Evolutionary conservation across 306 rosid genomes (phyloP).

Genomic region (Vigna reflexopilosa): DNA sequence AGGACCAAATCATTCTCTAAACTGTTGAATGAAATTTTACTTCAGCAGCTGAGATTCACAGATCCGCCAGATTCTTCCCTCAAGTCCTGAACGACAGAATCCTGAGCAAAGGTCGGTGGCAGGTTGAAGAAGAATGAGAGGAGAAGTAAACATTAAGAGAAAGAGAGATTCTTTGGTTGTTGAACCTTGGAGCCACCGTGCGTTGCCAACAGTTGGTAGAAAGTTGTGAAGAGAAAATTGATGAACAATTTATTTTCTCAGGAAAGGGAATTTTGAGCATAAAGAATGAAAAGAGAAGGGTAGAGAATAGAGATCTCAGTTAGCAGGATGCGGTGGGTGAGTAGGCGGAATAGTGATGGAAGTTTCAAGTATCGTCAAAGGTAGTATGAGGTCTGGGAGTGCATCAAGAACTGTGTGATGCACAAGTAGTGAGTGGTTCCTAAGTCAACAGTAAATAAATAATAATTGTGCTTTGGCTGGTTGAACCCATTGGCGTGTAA

Average conservation of each 20-base stretch:
- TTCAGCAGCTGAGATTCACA: constrained; percentile 68
- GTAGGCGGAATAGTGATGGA: too few species aligned
- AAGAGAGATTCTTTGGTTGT: constrained; percentile 34
- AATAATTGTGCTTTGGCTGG: too few species aligned
- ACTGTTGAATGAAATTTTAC: constrained; percentile 54
- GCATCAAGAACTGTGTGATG: too few species aligned
- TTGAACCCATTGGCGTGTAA: too few species aligned
- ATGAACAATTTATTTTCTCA: neutral
- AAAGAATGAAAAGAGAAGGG: neutral
- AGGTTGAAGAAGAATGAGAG: constrained; percentile 38
- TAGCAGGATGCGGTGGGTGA: neutral
- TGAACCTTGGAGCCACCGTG: constrained; percentile 50
- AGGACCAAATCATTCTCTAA: constrained; percentile 40
- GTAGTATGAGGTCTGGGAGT: too few species aligned
- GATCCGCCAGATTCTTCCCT: too few species aligned
- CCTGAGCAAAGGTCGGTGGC: too few species aligned
- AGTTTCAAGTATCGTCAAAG: too few species aligned
- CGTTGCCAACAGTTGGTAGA: neutral
- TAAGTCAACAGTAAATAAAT: too few species aligned
- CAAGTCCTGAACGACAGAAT: too few species aligned
- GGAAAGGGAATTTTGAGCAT: neutral
- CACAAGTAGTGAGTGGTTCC: too few species aligned
- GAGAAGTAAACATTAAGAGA: constrained; percentile 47
- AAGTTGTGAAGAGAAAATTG: constrained; percentile 25
- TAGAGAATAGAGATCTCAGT: neutral